A percentile compares a stretch with the other conserved stretches of the same genome.
Conservation (phyloP, 257 asterid genomes). For the Solanum corneliomulleri region DNA sequence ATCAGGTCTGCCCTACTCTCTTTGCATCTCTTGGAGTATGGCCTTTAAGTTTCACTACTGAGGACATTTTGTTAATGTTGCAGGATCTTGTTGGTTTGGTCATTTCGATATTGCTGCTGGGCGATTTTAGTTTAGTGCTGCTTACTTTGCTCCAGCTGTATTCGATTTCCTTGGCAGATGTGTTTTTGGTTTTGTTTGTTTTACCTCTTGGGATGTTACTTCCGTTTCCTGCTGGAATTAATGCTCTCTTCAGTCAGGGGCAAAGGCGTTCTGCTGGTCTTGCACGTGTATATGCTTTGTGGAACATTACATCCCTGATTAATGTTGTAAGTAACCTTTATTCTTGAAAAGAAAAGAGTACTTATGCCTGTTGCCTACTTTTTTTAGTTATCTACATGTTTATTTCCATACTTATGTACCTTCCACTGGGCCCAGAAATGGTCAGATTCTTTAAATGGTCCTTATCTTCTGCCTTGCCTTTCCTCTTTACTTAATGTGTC, state of each 20-base stretch:
- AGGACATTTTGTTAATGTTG: constrained; percentile 7
- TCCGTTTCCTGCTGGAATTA: constrained; percentile 97
- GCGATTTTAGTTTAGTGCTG: constrained; percentile 95
- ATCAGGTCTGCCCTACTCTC: constrained; percentile 47
- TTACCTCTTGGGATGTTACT: constrained; percentile 85
- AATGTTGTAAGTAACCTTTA: constrained; percentile 59
- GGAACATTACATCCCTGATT: constrained; percentile 82
- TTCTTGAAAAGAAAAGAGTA: background rate
- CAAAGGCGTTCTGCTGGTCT: constrained; percentile 95
- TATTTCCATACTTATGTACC: background rate
- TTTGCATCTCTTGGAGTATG: background rate
- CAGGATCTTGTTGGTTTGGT: constrained; percentile 99
- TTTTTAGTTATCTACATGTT: background rate
- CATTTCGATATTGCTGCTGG: constrained; percentile 86
- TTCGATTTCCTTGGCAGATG: constrained; percentile 76
- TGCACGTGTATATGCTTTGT: constrained; percentile 89
- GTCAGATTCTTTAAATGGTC: background rate
- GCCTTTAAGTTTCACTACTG: background rate
- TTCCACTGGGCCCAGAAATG: background rate
- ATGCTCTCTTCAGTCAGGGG: constrained; percentile 94
- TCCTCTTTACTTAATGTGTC: background rate
- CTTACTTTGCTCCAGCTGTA: constrained; percentile 93
- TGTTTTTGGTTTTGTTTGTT: constrained; percentile 77
- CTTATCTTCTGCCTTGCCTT: background rate
- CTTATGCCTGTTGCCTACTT: background rate